These are phyloP conservation scores for Suillus alpinus DNA, from an alignment of 768 basidiomycete genomes.

Conservation along the genomic window DNA sequence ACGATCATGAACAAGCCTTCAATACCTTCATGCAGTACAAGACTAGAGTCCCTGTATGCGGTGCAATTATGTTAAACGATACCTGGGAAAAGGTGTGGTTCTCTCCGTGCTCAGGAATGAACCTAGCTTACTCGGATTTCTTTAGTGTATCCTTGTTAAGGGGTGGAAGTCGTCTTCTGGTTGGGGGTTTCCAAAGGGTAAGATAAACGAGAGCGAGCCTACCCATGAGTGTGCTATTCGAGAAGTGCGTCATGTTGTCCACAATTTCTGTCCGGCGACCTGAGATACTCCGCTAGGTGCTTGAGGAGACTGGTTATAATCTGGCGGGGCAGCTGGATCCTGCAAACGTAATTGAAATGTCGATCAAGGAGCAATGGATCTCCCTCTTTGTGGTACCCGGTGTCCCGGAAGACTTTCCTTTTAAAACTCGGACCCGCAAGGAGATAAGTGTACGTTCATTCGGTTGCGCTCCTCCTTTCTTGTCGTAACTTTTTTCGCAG, in stretches of 20 bases:
- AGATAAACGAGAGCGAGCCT: slow-evolving; percentile 94
- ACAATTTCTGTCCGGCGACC: background rate
- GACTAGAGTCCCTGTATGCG: slow-evolving; percentile 94
- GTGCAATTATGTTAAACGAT: slow-evolving; percentile 92
- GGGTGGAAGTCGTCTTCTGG: slow-evolving; percentile 96
- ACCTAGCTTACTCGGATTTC: slow-evolving; percentile 6
- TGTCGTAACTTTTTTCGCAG: slow-evolving; percentile 40
- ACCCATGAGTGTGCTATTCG: slow-evolving; percentile 82
- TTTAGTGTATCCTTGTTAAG: slow-evolving; percentile 92
- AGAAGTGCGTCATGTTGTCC: slow-evolving; percentile 58
- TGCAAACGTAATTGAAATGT: slow-evolving; percentile 74
- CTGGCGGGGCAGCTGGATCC: slow-evolving; percentile 63
- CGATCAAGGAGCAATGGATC: slow-evolving; percentile 87
- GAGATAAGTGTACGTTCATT: slow-evolving; percentile 84
- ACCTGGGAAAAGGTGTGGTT: slow-evolving; percentile 83
- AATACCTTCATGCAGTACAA: slow-evolving; percentile 94
- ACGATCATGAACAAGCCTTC: slow-evolving; percentile 84
- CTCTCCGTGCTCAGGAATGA: slow-evolving; percentile 12
- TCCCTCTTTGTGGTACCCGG: slow-evolving; percentile 88
- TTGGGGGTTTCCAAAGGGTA: slow-evolving; percentile 99
- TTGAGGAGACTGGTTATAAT: slow-evolving; percentile 97
- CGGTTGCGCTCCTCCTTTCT: slow-evolving; percentile 11
- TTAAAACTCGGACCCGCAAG: slow-evolving; percentile 93
- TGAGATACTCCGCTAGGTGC: slow-evolving; percentile 56
- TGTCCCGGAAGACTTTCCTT: slow-evolving; percentile 83